Percentiles rank a stretch among this genome's conserved stretches.
These are phyloP conservation scores for Alisma plantagoaquatica DNA, from an alignment of 106 monocot genomes.

Conservation along the genomic window DNA sequence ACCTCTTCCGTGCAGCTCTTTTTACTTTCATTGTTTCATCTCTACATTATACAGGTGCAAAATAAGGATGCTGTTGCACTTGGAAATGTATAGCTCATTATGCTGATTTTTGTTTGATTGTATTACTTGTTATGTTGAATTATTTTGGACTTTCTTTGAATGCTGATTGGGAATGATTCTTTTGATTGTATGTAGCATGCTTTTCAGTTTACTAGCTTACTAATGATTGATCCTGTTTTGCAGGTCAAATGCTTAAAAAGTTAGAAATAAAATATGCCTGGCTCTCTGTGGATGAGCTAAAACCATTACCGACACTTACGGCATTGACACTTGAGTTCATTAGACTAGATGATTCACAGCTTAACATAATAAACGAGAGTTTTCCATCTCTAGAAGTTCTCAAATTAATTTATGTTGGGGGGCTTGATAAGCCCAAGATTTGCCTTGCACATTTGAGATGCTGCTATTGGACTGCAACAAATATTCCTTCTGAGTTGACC, in stretches of 20 bases:
- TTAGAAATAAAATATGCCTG: conserved; percentile 50
- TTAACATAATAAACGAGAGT: conserved; percentile 29
- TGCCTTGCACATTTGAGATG: conserved; percentile 19
- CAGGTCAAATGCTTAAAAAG: conserved; percentile 31
- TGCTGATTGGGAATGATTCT: no score
- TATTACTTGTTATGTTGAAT: no score
- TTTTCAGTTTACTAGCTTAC: no score
- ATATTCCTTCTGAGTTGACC: conserved; percentile 24
- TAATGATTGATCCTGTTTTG: no score
- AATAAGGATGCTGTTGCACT: no score
- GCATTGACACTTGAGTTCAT: conserved; percentile 42
- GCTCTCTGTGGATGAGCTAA: conserved; percentile 39
- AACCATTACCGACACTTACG: conserved; percentile 28
- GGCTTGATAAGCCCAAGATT: conserved; percentile 43
- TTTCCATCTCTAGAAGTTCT: conserved; percentile 45
- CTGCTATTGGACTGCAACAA: conserved; percentile 39
- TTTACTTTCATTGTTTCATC: no score
- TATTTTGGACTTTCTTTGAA: no score
- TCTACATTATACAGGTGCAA: no score
- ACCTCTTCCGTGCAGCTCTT: no score
- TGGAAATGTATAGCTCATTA: no score
- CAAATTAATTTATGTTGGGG: conserved; percentile 41
- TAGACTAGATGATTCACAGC: conserved; percentile 46
- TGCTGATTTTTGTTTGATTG: no score
- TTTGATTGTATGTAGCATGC: no score